Conservation (phyloP, 2,329 filamentous ascomycete genomes). For the Nakataea oryzae region DNA sequence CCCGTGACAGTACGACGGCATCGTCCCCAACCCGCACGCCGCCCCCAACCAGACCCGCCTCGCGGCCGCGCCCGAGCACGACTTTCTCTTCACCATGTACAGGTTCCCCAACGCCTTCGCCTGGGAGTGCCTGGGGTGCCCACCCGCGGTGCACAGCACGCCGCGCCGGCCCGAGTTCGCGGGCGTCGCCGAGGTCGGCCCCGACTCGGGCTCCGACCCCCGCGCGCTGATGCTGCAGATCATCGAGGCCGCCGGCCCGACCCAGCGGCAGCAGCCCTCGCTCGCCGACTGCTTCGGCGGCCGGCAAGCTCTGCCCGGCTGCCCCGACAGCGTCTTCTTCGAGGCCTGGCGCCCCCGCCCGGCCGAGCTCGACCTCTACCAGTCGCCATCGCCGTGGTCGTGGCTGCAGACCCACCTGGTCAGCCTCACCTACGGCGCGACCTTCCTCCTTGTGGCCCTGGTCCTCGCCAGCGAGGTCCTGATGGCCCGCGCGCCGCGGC, state of each 20-base stretch:
- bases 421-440: neutral
- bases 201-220: neutral
- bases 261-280: neutral
- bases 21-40: neutral
- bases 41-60: neutral
- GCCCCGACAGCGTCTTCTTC: neutral
- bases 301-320: neutral
- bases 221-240: neutral
- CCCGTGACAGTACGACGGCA: neutral
- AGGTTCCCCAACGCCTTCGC: constrained; percentile 3
- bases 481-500: neutral
- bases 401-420: neutral
- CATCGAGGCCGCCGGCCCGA: neutral
- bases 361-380: no score
- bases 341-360: neutral
- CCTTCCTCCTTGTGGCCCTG: neutral
- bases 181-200: constrained; percentile 1
- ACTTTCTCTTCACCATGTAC: neutral
- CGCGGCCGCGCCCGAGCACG: neutral
- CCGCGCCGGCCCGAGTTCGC: neutral
- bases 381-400: no score
- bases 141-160: neutral
- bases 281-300: neutral
- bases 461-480: neutral
- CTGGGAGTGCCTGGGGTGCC: neutral